A percentile compares a stretch with the other conserved stretches of the same genome.
phyloP scores from a whole-genome alignment of 345 rosid species.

The Citrus inodora region DNA sequence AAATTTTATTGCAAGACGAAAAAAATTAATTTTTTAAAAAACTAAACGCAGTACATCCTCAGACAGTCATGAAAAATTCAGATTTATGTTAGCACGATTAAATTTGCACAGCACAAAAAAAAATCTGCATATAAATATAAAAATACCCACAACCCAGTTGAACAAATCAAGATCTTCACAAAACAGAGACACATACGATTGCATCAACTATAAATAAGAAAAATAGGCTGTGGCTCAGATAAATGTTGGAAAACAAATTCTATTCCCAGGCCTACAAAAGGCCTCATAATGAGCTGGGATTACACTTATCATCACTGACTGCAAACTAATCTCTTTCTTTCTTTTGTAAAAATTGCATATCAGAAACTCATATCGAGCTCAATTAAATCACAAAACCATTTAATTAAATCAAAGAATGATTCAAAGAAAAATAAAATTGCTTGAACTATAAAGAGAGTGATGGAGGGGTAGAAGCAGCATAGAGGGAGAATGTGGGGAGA shows the following conservation, averaged over 20 bases:
- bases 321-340: background rate
- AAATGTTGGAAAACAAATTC: conserved; percentile 5
- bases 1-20: background rate
- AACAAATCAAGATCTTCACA: background rate
- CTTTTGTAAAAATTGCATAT: background rate
- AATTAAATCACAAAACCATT: background rate
- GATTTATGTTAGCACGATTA: background rate
- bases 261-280: conserved; percentile 9
- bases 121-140: background rate
- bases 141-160: background rate
- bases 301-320: conserved; percentile 14
- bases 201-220: too few relatives aligned
- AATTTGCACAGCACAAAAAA: background rate
- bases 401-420: background rate
- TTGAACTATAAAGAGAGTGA: background rate
- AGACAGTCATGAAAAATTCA: background rate
- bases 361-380: background rate
- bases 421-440: background rate
- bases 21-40: background rate
- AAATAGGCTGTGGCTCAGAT: background rate
- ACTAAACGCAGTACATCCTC: background rate
- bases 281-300: conserved; percentile 26
- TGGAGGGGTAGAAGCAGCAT: background rate
- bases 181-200: background rate
- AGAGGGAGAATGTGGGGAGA: background rate